A percentile compares a stretch with the other conserved stretches of the same genome.
Conservation (phyloP, 2,329 filamentous ascomycete species). For the Amylocarpus encephaloides region DNA sequence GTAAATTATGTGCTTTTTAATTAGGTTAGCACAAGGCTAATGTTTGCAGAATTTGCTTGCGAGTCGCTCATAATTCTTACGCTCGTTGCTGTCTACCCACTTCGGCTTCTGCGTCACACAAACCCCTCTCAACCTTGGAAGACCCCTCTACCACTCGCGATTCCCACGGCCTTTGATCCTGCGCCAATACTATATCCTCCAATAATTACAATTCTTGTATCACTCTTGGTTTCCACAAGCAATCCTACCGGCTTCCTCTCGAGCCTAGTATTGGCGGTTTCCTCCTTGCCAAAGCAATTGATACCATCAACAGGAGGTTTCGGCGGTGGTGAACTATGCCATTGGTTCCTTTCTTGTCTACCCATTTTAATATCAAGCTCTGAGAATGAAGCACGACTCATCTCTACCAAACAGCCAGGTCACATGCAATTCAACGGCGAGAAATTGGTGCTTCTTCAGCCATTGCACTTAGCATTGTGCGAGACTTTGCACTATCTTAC, state of each 20-base stretch:
- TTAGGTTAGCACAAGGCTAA: constrained; percentile 17
- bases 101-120: constrained; percentile 47
- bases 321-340: constrained; percentile 57
- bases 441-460: constrained; percentile 57
- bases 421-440: constrained; percentile 31
- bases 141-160: constrained; percentile 33
- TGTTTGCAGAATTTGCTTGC: constrained; percentile 25
- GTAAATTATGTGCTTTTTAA: constrained; percentile 32
- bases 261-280: constrained; percentile 75
- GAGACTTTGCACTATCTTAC: constrained; percentile 71
- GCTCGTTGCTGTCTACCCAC: constrained; percentile 50
- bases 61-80: constrained; percentile 30
- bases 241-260: constrained; percentile 60
- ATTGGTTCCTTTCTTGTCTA: constrained; percentile 71
- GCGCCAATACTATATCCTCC: constrained; percentile 86
- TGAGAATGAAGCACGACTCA: background rate
- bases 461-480: constrained; percentile 74
- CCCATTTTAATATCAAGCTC: constrained; percentile 44
- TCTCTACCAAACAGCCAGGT: constrained; percentile 13
- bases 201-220: constrained; percentile 67
- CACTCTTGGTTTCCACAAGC: constrained; percentile 62
- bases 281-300: constrained; percentile 66
- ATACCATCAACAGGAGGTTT: constrained; percentile 55
- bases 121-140: constrained; percentile 21
- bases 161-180: constrained; percentile 80